These are phyloP conservation scores for Saccharomyces pastorianus DNA, from an alignment of 1,139 yeast species.

Conservation along the genomic window DNA sequence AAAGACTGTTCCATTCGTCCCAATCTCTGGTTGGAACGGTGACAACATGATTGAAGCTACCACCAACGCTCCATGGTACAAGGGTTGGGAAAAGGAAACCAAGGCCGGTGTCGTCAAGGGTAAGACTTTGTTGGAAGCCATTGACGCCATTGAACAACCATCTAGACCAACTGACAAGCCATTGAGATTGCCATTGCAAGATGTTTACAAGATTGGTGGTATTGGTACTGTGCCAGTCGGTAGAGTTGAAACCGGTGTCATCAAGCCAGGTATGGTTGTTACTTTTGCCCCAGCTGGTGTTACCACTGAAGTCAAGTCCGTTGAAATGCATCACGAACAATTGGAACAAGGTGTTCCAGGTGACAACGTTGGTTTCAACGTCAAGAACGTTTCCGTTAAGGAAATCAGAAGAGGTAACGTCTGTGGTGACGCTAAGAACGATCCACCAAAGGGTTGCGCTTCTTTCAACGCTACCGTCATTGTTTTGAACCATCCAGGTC, in stretches of 20 bases:
- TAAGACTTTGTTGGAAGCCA: conserved; percentile 82
- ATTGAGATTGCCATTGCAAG: conserved; percentile 85
- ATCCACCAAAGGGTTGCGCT: conserved; percentile 77
- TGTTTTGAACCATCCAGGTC: conserved; percentile 91
- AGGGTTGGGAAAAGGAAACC: conserved; percentile 86
- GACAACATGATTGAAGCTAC: conserved; percentile 86
- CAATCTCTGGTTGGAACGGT: conserved; percentile 92
- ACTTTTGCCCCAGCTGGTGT: conserved; percentile 89
- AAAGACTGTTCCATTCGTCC: conserved; percentile 87
- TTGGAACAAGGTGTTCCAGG: conserved; percentile 82
- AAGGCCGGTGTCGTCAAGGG: conserved; percentile 71
- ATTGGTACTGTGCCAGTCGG: conserved; percentile 92
- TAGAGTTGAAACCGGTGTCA: conserved; percentile 87
- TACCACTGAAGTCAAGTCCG: conserved; percentile 89
- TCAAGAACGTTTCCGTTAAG: conserved; percentile 89
- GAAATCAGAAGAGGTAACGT: conserved; percentile 95
- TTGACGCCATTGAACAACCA: conserved; percentile 82
- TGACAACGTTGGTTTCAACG: conserved; percentile 94
- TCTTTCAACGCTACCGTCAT: conserved; percentile 86
- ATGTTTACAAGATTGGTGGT: conserved; percentile 72
- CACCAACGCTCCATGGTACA: conserved; percentile 83
- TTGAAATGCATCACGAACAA: conserved; percentile 90
- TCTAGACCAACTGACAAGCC: conserved; percentile 83
- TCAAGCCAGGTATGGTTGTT: conserved; percentile 87
- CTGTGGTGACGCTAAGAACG: conserved; percentile 92